phyloP scores from a whole-genome alignment of 1,284 basidiomycete genomes.

The Cryptococcus wingfieldii region DNA sequence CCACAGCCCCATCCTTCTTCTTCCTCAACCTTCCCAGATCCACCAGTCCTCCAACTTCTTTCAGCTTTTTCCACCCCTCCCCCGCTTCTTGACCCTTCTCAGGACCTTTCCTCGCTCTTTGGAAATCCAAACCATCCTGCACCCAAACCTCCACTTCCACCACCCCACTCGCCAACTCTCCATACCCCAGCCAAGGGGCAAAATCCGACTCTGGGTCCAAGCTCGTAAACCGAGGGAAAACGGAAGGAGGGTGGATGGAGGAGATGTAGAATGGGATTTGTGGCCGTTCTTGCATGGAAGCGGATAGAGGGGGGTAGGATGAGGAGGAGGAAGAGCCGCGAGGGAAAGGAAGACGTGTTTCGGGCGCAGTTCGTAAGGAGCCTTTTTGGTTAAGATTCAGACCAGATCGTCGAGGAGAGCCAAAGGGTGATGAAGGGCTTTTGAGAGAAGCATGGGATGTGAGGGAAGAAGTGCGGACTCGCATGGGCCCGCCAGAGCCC shows the following conservation, averaged over 20 bases:
- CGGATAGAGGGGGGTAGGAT: neutral
- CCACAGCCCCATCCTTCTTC: slow-evolving; percentile 2
- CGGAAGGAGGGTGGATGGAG: slow-evolving; percentile 40
- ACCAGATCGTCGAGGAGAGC: neutral
- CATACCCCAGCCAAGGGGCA: slow-evolving; percentile 38
- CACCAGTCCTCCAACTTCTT: slow-evolving; percentile 12
- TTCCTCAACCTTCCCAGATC: slow-evolving; percentile 18
- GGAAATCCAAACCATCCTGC: too few species aligned
- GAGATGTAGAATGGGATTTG: slow-evolving; percentile 48
- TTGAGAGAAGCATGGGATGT: neutral
- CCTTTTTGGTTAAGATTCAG: neutral
- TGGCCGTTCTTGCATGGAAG: neutral
- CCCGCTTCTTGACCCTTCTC: slow-evolving; percentile 1
- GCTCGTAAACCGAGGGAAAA: slow-evolving; percentile 39
- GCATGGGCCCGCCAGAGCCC: neutral
- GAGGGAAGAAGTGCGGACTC: neutral
- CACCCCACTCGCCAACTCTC: slow-evolving; percentile 20
- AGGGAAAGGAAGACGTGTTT: neutral
- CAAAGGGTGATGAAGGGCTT: neutral
- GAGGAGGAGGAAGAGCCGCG: neutral
- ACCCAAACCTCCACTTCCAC: slow-evolving; percentile 42
- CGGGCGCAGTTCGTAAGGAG: too few species aligned
- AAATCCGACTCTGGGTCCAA: slow-evolving; percentile 40
- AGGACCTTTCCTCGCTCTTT: slow-evolving; percentile 7
- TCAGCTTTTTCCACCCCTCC: slow-evolving; percentile 12